A percentile compares a stretch with the other conserved stretches of the same genome.
These are phyloP conservation scores for Pyrenula massariospora DNA, from an alignment of 495 filamentous ascomycete species.

Conservation along the genomic window DNA sequence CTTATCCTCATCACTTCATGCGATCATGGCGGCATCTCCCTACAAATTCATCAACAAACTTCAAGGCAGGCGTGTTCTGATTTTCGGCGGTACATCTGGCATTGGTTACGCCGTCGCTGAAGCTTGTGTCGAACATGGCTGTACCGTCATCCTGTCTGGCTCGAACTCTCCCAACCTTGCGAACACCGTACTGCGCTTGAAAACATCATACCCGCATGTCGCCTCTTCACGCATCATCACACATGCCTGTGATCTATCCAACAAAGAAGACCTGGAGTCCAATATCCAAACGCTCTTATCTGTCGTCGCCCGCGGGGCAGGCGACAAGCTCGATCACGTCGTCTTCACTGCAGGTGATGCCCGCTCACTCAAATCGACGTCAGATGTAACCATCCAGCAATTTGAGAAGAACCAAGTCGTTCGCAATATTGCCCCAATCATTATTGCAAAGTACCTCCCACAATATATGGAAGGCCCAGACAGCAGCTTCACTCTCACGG, in stretches of 20 bases:
- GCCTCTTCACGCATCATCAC: constrained; percentile 24
- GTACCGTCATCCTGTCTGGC: constrained; percentile 40
- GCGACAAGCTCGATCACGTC: constrained; percentile 43
- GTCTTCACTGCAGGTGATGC: constrained; percentile 47
- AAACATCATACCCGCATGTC: constrained; percentile 16
- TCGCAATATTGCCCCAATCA: constrained; percentile 36
- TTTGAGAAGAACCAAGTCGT: constrained; percentile 31
- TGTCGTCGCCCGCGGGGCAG: constrained; percentile 8
- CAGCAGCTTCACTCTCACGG: constrained; percentile 43
- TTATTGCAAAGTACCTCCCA: constrained; percentile 38
- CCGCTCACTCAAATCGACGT: constrained; percentile 19
- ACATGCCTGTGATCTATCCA: constrained; percentile 38
- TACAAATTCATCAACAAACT: constrained; percentile 14
- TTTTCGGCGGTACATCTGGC: constrained; percentile 43
- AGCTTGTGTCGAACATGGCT: constrained; percentile 32
- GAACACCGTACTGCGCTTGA: constrained; percentile 24
- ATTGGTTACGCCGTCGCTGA: constrained; percentile 46
- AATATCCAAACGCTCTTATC: constrained; percentile 35
- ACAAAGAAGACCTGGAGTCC: constrained; percentile 24
- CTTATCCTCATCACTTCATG: neutral
- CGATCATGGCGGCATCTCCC: neutral
- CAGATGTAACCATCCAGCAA: constrained; percentile 22
- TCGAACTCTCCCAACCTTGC: constrained; percentile 32
- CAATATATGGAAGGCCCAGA: constrained; percentile 27
- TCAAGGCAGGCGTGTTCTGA: constrained; percentile 24